phyloP scores from a whole-genome alignment of 2,329 filamentous ascomycete genomes.

The Plectosphaerella plurivora region DNA sequence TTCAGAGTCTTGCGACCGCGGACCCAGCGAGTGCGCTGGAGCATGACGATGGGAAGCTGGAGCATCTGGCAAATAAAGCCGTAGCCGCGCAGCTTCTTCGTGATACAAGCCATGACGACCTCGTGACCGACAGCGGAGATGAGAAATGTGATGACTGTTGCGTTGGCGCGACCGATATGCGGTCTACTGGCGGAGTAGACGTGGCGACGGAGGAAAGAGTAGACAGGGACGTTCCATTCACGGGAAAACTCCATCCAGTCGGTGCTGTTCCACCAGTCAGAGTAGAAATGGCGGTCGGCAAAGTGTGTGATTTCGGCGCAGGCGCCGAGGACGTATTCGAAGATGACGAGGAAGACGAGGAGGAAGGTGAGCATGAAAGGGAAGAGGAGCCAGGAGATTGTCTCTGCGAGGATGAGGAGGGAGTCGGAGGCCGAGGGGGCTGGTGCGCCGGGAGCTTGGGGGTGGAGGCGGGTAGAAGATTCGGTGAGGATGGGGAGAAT shows the following conservation, averaged over 20 bases:
- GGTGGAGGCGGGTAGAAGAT: constrained; percentile 52
- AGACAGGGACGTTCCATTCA: constrained; percentile 97
- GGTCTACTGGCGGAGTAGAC: constrained; percentile 82
- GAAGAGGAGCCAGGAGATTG: constrained; percentile 86
- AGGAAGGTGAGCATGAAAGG: constrained; percentile 97
- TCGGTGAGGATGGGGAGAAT: constrained; percentile 85
- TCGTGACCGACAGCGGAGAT: constrained; percentile 89
- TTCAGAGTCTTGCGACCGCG: constrained; percentile 74
- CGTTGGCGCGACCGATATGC: constrained; percentile 69
- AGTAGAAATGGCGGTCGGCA: constrained; percentile 90
- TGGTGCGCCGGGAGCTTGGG: constrained; percentile 23
- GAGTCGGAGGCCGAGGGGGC: constrained; percentile 53
- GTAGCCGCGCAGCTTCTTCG: constrained; percentile 92
- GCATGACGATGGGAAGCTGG: constrained; percentile 89
- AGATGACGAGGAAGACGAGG: constrained; percentile 95
- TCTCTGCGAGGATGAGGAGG: constrained; percentile 78
- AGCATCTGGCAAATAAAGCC: constrained; percentile 95
- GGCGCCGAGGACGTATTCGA: constrained; percentile 91
- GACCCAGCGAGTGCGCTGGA: constrained; percentile 78
- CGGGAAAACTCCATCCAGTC: constrained; percentile 95
- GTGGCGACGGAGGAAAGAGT: constrained; percentile 90
- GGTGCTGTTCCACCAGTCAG: constrained; percentile 70
- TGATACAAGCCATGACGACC: constrained; percentile 96
- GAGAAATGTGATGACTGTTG: constrained; percentile 87
- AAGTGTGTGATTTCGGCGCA: constrained; percentile 94